Base-by-base conservation (phyloP, 441 rosid species). In the Jatropha podagrica region DNA sequence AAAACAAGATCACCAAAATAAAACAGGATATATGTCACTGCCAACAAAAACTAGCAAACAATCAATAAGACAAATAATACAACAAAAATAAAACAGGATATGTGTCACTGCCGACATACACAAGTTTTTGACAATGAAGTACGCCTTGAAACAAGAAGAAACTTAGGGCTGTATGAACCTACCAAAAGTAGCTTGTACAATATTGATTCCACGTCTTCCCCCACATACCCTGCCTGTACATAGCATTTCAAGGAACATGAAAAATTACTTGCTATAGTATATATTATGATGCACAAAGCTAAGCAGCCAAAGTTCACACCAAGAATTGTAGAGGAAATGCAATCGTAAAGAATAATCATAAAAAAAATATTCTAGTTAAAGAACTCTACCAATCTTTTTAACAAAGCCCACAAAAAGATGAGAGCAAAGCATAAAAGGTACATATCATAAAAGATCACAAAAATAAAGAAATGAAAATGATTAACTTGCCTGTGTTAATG, bases 141-240 rank as follows among this genome's bases (percentile, higher is more conserved):
- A 69, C 65, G 40, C 48, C 54, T 54, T 54, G 72, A 62, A 71
- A 77, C 40, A 38, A 38, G 65, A 40, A 12, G 60, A 1, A 74
- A 41, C 48, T 59, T 15, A 41, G 75, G 65, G 65, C 54, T 68
- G 23, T 37, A 61, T 12, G 32, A 69, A 71, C 74, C 80, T 85
- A 93, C 99, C 76, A 83, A 84, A 65, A 95, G 93, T 55, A 95
- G 98, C 86, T 95, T 95, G 92, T 93, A 91, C 83, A 95, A 85
- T 84, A 95, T 91, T 82, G 97, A 91, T 83, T 95, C 99, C 77
- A 95, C 99, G 83, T 93, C 98, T 85, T 95, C 98, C 75, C 99
- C 99, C 14, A 93, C 99, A 81, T 95, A 95, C 77, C 99, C 98
- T 80, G 99, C 99, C 99, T 95, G 97, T 82, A 82, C 27, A 68